These are phyloP conservation scores for Auricularia sp. DNA, from an alignment of 768 basidiomycete genomes.

Conservation along the genomic window DNA sequence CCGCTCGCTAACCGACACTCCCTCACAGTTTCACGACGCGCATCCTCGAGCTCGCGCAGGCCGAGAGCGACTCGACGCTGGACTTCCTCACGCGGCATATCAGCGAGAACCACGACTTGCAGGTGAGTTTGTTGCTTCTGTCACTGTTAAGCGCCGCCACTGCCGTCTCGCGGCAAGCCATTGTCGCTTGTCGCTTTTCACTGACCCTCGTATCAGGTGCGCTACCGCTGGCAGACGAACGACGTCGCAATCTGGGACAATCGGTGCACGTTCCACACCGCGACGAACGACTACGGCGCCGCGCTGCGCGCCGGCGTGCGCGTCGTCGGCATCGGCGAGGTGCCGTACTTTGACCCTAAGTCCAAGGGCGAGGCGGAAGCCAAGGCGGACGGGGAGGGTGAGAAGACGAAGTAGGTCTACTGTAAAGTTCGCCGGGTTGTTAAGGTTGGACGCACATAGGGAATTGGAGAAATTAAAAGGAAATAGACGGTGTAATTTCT, in stretches of 20 bases:
- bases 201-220: constrained; percentile 18
- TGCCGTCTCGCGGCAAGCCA: too few species aligned
- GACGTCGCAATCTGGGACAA: constrained; percentile 59
- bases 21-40: constrained; percentile 35
- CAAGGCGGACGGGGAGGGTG: too few species aligned
- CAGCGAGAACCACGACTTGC: constrained; percentile 50
- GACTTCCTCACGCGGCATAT: constrained; percentile 41
- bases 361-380: constrained; percentile 11
- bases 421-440: too few species aligned
- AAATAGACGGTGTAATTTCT: too few species aligned
- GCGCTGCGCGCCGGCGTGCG: constrained; percentile 37
- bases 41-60: constrained; percentile 42
- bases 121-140: constrained; percentile 11
- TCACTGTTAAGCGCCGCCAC: too few species aligned
- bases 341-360: constrained; percentile 38
- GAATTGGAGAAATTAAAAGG: too few species aligned
- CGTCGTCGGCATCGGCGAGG: constrained; percentile 45
- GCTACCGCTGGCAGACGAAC: constrained; percentile 42
- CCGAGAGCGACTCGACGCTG: constrained; percentile 43
- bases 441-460: too few species aligned
- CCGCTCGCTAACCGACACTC: too few species aligned
- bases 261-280: constrained; percentile 38
- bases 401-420: too few species aligned
- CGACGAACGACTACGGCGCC: constrained; percentile 28
- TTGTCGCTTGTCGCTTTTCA: constrained; percentile 3